Evolutionary conservation across 2,329 filamentous ascomycete genomes (phyloP), one percentile per base, ranked within the genome.

Genomic region (Helicocarpus griseus): DNA sequence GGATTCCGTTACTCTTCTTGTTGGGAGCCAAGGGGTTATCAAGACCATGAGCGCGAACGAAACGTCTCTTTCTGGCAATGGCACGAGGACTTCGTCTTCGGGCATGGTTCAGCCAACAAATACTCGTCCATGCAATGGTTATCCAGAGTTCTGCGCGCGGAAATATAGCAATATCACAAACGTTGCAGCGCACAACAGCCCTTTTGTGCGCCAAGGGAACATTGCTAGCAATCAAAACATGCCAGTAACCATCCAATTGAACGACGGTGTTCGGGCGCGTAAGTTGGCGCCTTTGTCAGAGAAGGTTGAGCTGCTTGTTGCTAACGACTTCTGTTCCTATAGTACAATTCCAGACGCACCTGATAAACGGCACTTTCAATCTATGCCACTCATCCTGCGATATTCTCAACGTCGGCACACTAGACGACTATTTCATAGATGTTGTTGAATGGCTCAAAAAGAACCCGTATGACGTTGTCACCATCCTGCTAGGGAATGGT

Each of bases 361-460:
- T 68, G 33, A 64, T 73, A 26, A 81, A 83, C 57, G 69, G 69
- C 21, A 79, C 77, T 0, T 67, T 86, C 43, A 86, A 88, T 68
- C 88, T 93, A 61, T 96, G 90, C 69, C 90, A 96, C 67, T 87
- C 86, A 1, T 83, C 79, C 43, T 96, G 90, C 69, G 80, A 89
- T 57, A 73, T 95, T 2, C 78, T 95, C 29, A 84, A 95, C 59
- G 87, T 80, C 1, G 90, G 91, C 0, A 83, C 86, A 6, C 85
- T 93, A 48, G 81, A 84, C 50, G 73, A 79, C 40, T 93, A 88
- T 72, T 80, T 96, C 31, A 73, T 73, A 5, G 76, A 74, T 0
- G 85, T 95, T 11, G 76, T 75, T 33, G 66, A 73, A 40, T 96
- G 90, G 90, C 81, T 96, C 2, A 76, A 78, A 5, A 60, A 64